A percentile compares a stretch with the other conserved stretches of the same genome.
Conservation (phyloP, 2,329 filamentous ascomycete species). For the Septoria linicola region DNA sequence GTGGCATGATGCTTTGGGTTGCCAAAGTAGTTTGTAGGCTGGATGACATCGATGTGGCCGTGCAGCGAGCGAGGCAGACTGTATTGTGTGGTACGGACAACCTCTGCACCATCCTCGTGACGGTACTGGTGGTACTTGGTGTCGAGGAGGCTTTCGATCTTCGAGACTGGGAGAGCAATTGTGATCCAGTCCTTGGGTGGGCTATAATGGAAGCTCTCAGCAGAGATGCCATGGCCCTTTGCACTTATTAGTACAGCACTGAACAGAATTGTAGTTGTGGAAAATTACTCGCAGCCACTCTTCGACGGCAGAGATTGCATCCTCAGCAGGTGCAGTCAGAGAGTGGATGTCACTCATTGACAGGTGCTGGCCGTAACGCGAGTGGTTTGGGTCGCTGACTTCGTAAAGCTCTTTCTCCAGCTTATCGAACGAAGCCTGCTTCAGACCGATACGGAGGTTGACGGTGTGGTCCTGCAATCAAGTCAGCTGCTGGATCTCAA, state of each 20-base stretch:
- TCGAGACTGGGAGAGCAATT: slow-evolving; percentile 43
- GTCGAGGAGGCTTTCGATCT: slow-evolving; percentile 54
- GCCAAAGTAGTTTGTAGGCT: slow-evolving; percentile 52
- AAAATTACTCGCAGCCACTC: slow-evolving; percentile 51
- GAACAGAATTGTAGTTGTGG: background rate
- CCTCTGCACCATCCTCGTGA: slow-evolving; percentile 43
- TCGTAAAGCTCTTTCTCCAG: slow-evolving; percentile 61
- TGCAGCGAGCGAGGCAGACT: slow-evolving; percentile 60
- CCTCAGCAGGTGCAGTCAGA: slow-evolving; percentile 53
- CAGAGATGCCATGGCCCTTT: slow-evolving; percentile 45
- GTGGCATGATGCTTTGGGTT: slow-evolving; percentile 17
- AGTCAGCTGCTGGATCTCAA: slow-evolving; percentile 2
- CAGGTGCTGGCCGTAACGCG: slow-evolving; percentile 59
- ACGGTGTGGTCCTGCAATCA: slow-evolving; percentile 17
- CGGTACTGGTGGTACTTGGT: slow-evolving; percentile 58
- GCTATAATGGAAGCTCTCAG: slow-evolving; percentile 20
- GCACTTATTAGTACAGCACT: slow-evolving; percentile 47
- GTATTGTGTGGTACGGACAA: slow-evolving; percentile 59
- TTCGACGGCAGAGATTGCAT: slow-evolving; percentile 52
- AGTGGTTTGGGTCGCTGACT: slow-evolving; percentile 60
- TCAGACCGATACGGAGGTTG: slow-evolving; percentile 29
- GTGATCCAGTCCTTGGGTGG: slow-evolving; percentile 58
- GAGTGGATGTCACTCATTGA: slow-evolving; percentile 56
- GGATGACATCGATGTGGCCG: slow-evolving; percentile 57
- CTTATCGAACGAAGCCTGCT: slow-evolving; percentile 29